Base-by-base conservation (phyloP, 495 filamentous ascomycete species). In the Podospora fimiseda region DNA sequence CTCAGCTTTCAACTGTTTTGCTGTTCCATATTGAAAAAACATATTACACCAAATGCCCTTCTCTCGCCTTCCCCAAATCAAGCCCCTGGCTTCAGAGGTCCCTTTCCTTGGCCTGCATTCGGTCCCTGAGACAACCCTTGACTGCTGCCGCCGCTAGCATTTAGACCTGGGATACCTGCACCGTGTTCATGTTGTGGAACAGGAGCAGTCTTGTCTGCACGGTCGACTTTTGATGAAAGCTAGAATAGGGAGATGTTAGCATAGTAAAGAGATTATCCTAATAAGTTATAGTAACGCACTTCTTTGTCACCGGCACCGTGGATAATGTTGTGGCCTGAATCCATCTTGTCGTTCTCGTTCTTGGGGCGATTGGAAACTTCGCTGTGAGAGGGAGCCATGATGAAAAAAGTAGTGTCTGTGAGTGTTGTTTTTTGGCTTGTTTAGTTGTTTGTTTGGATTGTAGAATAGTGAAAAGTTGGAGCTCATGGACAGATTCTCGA, bases 341-440 rank as follows among this genome's bases (percentile, higher is more conserved):
- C 63, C n/a, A 65, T 53, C 37, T 65, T 61, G 53, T 70, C 71
- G 64, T 72, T n/a, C n/a, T n/a, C n/a, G n/a, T n/a, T n/a, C n/a
- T n/a, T n/a, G n/a, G n/a, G n/a, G n/a, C n/a, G n/a, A n/a, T n/a
- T n/a, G n/a, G n/a, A n/a, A n/a, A n/a, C n/a, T n/a, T n/a, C n/a
- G n/a, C n/a, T n/a, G n/a, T n/a, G n/a, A n/a, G n/a, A n/a, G n/a
- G n/a, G n/a, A n/a, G n/a, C n/a, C n/a, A n/a, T n/a, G n/a, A n/a
- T n/a, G n/a, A n/a, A n/a, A n/a, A n/a, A n/a, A n/a, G n/a, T n/a
- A n/a, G n/a, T n/a, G n/a, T n/a, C n/a, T n/a, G n/a, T n/a, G n/a
- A n/a, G n/a, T n/a, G n/a, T n/a, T n/a, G n/a, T n/a, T n/a, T n/a
- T n/a, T n/a, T n/a, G n/a, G n/a, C n/a, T n/a, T n/a, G n/a, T n/a